phyloP scores from a whole-genome alignment of 2,329 filamentous ascomycete species.

The Trichoderma cornu-damae region DNA sequence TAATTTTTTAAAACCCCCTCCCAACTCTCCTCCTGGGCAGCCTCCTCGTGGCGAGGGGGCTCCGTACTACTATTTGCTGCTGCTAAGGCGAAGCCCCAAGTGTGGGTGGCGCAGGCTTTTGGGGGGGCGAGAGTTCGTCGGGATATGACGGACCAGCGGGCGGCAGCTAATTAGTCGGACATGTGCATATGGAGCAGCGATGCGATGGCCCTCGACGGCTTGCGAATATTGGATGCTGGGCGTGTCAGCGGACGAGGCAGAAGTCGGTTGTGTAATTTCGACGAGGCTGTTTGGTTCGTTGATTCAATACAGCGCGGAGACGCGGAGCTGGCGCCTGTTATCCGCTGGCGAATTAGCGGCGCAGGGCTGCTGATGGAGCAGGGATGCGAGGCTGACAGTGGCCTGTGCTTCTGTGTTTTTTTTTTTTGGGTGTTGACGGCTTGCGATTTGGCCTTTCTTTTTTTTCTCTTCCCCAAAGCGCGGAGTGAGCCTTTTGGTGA shows the following conservation, averaged over 20 bases:
- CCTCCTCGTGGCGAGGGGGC: neutral
- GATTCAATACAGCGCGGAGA: conserved; percentile 1
- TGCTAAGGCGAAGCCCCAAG: neutral
- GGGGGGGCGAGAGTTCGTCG: neutral
- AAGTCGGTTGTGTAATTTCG: conserved; percentile 1
- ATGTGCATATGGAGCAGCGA: neutral
- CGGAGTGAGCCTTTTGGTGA: neutral
- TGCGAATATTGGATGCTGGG: conserved; percentile 1
- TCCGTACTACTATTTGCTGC: neutral
- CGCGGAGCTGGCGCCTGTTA: conserved; percentile 12
- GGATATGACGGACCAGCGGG: neutral
- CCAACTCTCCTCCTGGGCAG: neutral
- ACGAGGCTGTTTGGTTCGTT: conserved; percentile 13
- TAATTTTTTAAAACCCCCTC: no score
- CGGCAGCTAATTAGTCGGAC: neutral
- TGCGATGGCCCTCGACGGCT: neutral
- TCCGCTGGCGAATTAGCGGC: conserved; percentile 11
- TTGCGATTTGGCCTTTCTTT: no score
- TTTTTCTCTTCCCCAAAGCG: neutral
- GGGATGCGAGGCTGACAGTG: neutral
- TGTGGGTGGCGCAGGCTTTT: conserved; percentile 10
- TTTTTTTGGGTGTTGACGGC: neutral
- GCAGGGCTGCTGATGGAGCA: neutral
- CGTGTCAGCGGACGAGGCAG: neutral
- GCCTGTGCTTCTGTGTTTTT: neutral